Evolutionary conservation across 2,329 filamentous ascomycete species (phyloP).

Genomic region (Calonectria montana): DNA sequence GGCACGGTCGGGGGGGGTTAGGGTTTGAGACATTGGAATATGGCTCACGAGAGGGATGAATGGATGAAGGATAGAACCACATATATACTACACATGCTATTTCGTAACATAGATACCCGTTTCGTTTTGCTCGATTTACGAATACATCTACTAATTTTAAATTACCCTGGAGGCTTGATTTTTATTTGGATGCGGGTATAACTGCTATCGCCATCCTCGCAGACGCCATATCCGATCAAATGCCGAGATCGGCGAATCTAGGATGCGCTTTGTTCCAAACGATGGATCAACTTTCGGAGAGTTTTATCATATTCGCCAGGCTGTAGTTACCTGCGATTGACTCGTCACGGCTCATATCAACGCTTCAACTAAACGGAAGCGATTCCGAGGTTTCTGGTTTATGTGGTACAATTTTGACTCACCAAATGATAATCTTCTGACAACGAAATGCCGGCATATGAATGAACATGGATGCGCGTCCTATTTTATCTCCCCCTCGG

Average conservation of each 20-base stretch:
- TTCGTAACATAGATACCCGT: slow-evolving; percentile 20
- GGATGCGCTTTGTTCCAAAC: background rate
- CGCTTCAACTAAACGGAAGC: background rate
- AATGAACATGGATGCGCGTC: slow-evolving; percentile 28
- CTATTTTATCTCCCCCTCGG: slow-evolving; percentile 27
- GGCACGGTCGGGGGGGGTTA: slow-evolving; percentile 6
- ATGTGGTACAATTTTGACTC: slow-evolving; percentile 20
- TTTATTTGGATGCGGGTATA: background rate
- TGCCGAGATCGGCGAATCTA: slow-evolving; percentile 23
- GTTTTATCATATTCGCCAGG: background rate
- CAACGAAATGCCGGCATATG: slow-evolving; percentile 9
- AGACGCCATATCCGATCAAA: slow-evolving; percentile 5
- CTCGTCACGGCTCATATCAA: background rate
- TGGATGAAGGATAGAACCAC: background rate
- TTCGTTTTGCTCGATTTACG: background rate
- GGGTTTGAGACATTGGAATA: slow-evolving; percentile 8
- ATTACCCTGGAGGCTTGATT: background rate
- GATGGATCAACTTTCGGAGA: background rate
- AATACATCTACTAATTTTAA: background rate
- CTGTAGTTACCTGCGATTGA: background rate
- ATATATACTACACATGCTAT: background rate
- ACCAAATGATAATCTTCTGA: slow-evolving; percentile 37
- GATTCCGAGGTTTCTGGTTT: background rate
- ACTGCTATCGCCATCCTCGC: background rate
- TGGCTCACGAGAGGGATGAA: background rate